Base-by-base conservation (phyloP, 192 early-diverging fungal genomes). In the Diversispora eburnea region DNA sequence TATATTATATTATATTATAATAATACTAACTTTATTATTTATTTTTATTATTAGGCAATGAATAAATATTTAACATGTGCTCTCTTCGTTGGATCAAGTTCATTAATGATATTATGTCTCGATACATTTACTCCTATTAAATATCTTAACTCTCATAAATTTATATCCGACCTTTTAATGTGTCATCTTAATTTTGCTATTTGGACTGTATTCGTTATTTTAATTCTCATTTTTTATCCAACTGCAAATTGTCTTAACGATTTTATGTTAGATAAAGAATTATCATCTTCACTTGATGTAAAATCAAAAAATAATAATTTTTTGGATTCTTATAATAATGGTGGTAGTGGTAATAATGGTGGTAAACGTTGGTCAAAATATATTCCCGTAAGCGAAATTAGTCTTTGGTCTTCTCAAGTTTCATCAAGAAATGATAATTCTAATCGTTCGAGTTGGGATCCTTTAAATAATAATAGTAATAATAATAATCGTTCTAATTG, bases 211-310 rank as follows among this genome's bases (percentile, higher is more conserved):
- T 72, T 61, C 20, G 43, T 72, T 17, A 61, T 13, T 15, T 33
- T 72, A 17, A 61, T 60, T n/a, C 47, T 72, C 25, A 72, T 72
- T 15, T 72, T 72, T 61, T 72, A 72, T 72, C 70, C 70, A 4
- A 46, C 70, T 12, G 17, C 19, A 61, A 33, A 33, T 33, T 33
- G 25, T 33, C 25, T 33, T 33, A 33, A 33, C 25, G 25, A 33
- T 33, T 6, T 42, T 20, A 25, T n/a, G 2, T 10, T 61, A 45
- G 33, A 19, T 47, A 72, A 47, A 17, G 15, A 6, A 10, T 3
- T 12, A 2, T 48, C 70, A 41, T 55, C 25, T 52, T 69, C 47
- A 8, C 5, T 12, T 3, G 49, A 5, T 22, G 17, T 13, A 8
- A 66, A 46, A 63, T 42, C 17, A 42, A 63, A 42, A 15, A 17